Evolutionary conservation across 768 basidiomycete species (phyloP).

Genomic region (Mycena floridula): DNA sequence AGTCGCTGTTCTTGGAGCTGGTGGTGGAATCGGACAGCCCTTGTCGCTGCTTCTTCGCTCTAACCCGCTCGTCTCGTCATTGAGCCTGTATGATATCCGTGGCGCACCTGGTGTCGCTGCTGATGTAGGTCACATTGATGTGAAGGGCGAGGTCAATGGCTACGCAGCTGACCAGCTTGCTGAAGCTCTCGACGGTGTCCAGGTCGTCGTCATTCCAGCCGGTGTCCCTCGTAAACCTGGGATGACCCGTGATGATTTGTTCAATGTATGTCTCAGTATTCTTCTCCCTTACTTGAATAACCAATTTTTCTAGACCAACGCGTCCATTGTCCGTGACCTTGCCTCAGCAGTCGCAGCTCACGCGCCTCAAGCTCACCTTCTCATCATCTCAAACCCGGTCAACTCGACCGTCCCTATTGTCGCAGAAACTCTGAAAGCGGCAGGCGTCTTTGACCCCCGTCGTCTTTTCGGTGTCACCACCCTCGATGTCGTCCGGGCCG

Average conservation of each 20-base stretch:
- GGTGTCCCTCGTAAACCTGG: constrained; percentile 92
- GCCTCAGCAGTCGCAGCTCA: constrained; percentile 83
- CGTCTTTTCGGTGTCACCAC: constrained; percentile 96
- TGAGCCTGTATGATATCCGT: constrained; percentile 92
- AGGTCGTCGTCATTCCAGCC: constrained; percentile 96
- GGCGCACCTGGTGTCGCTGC: constrained; percentile 96
- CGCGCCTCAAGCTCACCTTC: constrained; percentile 85
- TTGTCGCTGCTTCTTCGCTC: constrained; percentile 89
- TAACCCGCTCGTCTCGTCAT: constrained; percentile 81
- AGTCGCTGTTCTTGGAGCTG: constrained; percentile 96
- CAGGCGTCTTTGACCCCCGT: constrained; percentile 85
- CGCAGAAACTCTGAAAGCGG: constrained; percentile 84
- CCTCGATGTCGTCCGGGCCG: constrained; percentile 94
- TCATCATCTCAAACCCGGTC: constrained; percentile 99
- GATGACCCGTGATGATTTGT: constrained; percentile 97
- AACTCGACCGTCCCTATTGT: constrained; percentile 98
- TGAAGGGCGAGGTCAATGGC: constrained; percentile 72
- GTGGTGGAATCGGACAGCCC: constrained; percentile 98
- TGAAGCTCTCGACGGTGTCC: constrained; percentile 79
- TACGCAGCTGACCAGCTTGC: constrained; percentile 85
- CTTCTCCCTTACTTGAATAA: not conserved
- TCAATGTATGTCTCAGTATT: constrained; percentile 60
- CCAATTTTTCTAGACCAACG: constrained; percentile 69
- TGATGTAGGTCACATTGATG: constrained; percentile 93
- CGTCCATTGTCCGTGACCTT: constrained; percentile 95